These are phyloP conservation scores for Hypholoma sublateritium DNA, from an alignment of 768 basidiomycete species.

Conservation along the genomic window DNA sequence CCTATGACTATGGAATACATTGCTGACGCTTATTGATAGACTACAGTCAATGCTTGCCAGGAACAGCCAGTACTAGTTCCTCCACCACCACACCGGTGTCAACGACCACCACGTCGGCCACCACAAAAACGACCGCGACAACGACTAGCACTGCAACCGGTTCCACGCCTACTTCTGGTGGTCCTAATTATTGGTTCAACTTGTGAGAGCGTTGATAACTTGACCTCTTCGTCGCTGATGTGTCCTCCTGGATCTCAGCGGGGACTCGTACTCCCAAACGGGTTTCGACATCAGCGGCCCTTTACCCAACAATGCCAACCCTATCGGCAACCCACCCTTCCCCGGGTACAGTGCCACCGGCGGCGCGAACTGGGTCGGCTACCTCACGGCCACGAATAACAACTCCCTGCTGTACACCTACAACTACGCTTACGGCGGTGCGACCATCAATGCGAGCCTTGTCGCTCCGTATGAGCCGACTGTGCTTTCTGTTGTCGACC, in stretches of 20 bases:
- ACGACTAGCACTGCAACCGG: constrained; percentile 3
- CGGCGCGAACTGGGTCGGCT: constrained; percentile 62
- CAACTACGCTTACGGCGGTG: constrained; percentile 67
- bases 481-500: constrained; percentile 56
- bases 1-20: not conserved
- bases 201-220: constrained; percentile 36
- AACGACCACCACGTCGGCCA: not conserved
- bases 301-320: constrained; percentile 45
- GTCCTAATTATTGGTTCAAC: constrained; percentile 47
- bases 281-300: constrained; percentile 41
- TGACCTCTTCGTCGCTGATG: not conserved
- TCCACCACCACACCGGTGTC: constrained; percentile 10
- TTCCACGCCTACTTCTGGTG: not conserved
- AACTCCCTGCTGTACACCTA: constrained; percentile 55
- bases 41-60: constrained; percentile 41
- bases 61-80: constrained; percentile 18
- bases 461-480: constrained; percentile 53
- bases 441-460: constrained; percentile 59
- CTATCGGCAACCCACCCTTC: constrained; percentile 54
- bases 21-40: constrained; percentile 27
- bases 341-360: constrained; percentile 55
- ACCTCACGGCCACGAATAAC: constrained; percentile 51
- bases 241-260: constrained; percentile 29
- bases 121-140: not conserved
- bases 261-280: constrained; percentile 61